phyloP scores from a whole-genome alignment of 768 basidiomycete species.

The Candolleomyces efflorescens region DNA sequence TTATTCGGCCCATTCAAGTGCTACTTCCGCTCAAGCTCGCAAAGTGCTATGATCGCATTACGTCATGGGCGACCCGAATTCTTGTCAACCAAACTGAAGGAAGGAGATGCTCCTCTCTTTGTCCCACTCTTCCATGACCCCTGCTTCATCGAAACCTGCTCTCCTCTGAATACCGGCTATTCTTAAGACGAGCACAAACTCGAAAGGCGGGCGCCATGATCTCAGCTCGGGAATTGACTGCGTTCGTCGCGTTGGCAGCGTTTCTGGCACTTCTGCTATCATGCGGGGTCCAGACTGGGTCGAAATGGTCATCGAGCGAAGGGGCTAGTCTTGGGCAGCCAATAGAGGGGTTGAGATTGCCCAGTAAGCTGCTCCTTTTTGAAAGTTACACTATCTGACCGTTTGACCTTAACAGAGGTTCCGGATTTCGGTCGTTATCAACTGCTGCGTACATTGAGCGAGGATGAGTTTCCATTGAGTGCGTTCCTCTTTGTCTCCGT shows the following conservation, averaged over 20 bases:
- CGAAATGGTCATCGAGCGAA: neutral
- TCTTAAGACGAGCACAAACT: neutral
- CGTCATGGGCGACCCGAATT: no score
- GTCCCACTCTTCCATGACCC: neutral
- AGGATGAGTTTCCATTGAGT: constrained; percentile 55
- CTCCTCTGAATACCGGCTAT: neutral
- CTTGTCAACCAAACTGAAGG: no score
- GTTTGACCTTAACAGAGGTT: constrained; percentile 24
- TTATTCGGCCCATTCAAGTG: neutral
- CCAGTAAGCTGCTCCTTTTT: neutral
- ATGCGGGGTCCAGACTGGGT: neutral
- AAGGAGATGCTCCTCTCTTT: no score
- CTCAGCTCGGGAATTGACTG: constrained; percentile 2
- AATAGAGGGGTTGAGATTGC: neutral
- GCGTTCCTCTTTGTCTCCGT: neutral
- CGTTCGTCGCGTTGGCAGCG: constrained; percentile 3
- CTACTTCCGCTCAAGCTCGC: no score
- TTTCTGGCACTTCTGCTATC: constrained; percentile 2
- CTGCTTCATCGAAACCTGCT: neutral
- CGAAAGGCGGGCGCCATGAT: neutral
- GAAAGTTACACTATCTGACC: neutral
- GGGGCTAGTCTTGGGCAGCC: neutral
- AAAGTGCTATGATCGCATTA: no score
- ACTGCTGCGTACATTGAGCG: constrained; percentile 36
- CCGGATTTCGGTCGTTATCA: constrained; percentile 58